Evolutionary conservation across 176 grass and related monocot species (phyloP).

Genomic region (Zoysia japonica): DNA sequence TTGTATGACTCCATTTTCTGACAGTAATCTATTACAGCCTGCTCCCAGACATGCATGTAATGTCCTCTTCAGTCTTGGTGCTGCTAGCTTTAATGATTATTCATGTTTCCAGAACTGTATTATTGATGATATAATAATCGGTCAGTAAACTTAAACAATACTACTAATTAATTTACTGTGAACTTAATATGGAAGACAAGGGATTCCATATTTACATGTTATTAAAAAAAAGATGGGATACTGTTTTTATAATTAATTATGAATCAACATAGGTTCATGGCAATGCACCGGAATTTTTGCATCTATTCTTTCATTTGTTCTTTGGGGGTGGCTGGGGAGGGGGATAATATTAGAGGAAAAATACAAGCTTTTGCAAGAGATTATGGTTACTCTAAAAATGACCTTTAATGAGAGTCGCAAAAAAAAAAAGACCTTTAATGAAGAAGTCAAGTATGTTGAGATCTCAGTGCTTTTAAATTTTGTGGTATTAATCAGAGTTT

Average conservation of each 20-base stretch:
- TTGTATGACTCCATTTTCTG: neutral
- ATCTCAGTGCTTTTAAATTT: constrained; percentile 18
- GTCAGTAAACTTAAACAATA: neutral
- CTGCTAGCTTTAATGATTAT: neutral
- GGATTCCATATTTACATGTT: neutral
- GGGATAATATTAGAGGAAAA: neutral
- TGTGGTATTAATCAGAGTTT: constrained; percentile 30
- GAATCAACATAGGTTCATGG: neutral
- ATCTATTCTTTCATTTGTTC: neutral
- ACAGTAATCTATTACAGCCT: neutral
- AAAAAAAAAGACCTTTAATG: neutral
- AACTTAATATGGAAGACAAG: neutral
- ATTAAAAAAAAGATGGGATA: neutral
- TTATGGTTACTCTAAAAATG: neutral
- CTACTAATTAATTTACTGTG: too few relatives aligned
- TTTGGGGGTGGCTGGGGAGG: neutral
- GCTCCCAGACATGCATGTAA: neutral
- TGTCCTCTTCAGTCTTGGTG: constrained; percentile 9
- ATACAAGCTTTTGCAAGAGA: neutral
- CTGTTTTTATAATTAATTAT: neutral
- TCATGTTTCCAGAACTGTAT: neutral
- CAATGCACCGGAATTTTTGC: neutral
- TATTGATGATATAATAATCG: constrained; percentile 7
- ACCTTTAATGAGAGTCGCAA: neutral
- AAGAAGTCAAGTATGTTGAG: constrained; percentile 2